Conservation (phyloP, 208 protist species). For the Trypanosoma conorhini region DNA sequence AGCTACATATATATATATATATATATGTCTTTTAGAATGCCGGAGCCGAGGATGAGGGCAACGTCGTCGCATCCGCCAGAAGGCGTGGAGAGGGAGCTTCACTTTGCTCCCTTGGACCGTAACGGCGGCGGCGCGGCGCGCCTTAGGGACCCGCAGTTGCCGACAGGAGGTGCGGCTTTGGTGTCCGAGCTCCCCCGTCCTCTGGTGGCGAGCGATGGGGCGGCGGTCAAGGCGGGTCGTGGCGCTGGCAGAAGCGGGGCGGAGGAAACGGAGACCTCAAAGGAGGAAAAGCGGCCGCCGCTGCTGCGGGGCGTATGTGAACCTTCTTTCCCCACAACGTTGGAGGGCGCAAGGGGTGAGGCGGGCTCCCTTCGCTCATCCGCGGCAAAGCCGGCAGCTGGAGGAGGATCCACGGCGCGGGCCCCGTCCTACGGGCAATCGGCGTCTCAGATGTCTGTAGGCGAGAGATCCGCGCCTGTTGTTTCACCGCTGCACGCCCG, state of each 20-base stretch:
- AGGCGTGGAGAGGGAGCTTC: not conserved
- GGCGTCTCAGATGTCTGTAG: not conserved
- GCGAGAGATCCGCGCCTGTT: not conserved
- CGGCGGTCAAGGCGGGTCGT: not conserved
- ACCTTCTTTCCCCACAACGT: not conserved
- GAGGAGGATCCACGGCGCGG: not conserved
- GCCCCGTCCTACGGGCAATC: not conserved
- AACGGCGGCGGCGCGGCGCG: not conserved
- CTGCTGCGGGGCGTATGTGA: not conserved
- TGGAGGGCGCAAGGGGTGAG: not conserved
- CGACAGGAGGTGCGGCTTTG: not conserved
- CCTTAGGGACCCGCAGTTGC: not conserved
- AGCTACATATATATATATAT: conserved; percentile 21
- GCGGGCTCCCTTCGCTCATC: not conserved
- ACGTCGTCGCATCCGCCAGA: not conserved
- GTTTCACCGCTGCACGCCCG: not conserved
- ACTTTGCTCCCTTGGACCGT: not conserved
- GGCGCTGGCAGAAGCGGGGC: not conserved
- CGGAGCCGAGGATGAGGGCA: not conserved
- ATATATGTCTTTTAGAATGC: conserved; percentile 18
- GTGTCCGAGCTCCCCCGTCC: not conserved
- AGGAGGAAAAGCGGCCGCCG: not conserved
- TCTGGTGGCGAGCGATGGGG: not conserved
- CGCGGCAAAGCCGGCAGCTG: not conserved
- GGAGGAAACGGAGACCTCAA: not conserved